Base-by-base conservation (phyloP, 2,329 filamentous ascomycete species). In the Xylariaceae sp. region DNA sequence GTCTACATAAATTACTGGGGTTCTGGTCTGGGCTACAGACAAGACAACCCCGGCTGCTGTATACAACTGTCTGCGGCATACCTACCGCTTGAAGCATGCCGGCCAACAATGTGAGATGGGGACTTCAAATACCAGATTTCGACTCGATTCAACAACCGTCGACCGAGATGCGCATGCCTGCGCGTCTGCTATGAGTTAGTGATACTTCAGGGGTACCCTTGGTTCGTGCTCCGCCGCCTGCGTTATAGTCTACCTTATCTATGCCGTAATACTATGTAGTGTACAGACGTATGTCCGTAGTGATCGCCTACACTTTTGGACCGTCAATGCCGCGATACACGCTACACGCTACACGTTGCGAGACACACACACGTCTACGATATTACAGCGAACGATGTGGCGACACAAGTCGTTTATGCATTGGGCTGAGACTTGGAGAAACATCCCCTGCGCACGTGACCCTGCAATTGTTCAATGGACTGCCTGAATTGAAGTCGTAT, bases 331-430 rank as follows among this genome's bases (percentile, higher is more conserved):
- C 41, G 41, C 41, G 41, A 43, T n/a, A 43, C 41, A 42, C 40
- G 40, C 41, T 56, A 37, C 53, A 48, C 61, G 54, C 57, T 53
- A 59, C 58, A 60, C 61, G 42, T 58, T 10, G 32, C 13, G 32
- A 48, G 51, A 45, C 49, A 51, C 53, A 47, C 49, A 22, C 41
- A 29, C 21, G 41, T 29, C 13, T 56, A 54, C 51, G 55, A 55
- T 49, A 56, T 54, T 55, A 59, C 55, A 54, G 59, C 62, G 63
- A 65, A 65, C 63, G 56, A 61, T 54, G 61, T 54, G 51, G 55
- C 54, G 60, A 58, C 59, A 61, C 61, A 63, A 49, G 34, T 45
- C 54, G 43, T 6, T 46, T 49, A 53, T 56, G 55, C 51, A 54
- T 40, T 47, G 53, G 49, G 53, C 54, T 57, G 56, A 47, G 32